phyloP scores from a whole-genome alignment of 1,284 basidiomycete genomes.

The Pterulicium gracile region DNA sequence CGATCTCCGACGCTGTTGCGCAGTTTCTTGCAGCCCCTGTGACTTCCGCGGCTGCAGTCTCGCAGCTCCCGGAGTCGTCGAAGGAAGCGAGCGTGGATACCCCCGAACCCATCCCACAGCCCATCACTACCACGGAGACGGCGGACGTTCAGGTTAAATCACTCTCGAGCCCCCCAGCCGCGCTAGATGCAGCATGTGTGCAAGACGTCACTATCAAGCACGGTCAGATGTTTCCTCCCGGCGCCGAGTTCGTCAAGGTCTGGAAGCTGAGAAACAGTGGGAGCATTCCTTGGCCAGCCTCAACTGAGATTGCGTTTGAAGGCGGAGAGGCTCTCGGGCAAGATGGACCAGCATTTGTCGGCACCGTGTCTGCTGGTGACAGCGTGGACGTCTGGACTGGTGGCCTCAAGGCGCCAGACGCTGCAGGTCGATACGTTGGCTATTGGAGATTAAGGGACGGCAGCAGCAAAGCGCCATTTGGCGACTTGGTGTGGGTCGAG shows the following conservation, averaged over 20 bases:
- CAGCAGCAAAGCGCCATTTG: conserved; percentile 44
- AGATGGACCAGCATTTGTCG: conserved; percentile 28
- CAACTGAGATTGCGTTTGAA: conserved; percentile 56
- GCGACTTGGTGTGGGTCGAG: conserved; percentile 70
- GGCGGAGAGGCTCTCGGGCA: conserved; percentile 46
- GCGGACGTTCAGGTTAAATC: too few species aligned
- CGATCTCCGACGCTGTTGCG: too few species aligned
- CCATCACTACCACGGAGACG: too few species aligned
- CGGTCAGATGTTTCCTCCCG: conserved; percentile 71
- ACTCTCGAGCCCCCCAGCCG: too few species aligned
- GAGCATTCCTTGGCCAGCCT: conserved; percentile 49
- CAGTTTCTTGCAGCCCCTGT: too few species aligned
- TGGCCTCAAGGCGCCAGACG: conserved; percentile 75
- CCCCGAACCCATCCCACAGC: too few species aligned
- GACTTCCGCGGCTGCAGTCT: too few species aligned
- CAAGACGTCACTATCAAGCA: conserved; percentile 62
- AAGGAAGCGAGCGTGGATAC: too few species aligned
- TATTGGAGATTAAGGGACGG: conserved; percentile 66
- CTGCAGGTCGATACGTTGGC: conserved; percentile 57
- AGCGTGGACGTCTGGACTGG: conserved; percentile 56
- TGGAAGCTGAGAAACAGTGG: conserved; percentile 62
- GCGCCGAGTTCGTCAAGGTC: conserved; percentile 75
- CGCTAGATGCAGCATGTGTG: conserved; percentile 45
- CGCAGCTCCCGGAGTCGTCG: too few species aligned
- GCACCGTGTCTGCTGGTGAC: conserved; percentile 40